Evolutionary conservation across 208 protist species (phyloP), one percentile per base, ranked within the genome.

Genomic region (Naegleria fowleri): DNA sequence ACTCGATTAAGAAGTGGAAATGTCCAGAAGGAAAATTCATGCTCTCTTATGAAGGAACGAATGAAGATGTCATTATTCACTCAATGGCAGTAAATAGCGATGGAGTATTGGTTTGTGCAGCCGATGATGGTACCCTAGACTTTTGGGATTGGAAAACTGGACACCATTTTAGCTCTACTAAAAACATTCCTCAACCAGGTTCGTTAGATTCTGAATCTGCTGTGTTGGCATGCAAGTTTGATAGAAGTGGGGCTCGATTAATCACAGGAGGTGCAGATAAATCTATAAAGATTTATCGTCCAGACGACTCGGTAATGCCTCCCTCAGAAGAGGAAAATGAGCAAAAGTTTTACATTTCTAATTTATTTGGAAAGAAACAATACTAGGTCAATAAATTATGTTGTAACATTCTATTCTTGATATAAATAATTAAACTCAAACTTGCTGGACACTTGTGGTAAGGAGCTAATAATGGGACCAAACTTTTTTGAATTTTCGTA

Each of bases 71-170:
- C 19, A 97, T 98, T 51, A 52, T 98, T 33, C 97, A 98, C 87
- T 58, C 91, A 0, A 43, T 98, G 40, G 93, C 95, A 11, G 29
- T 98, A 76, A 98, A 97, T 93, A 90, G 95, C 84, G 97, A 99
- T 92, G 95, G 98, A 51, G 95, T 99, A 9, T 92, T 99, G 3
- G 97, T 99, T 0, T 97, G 97, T 51, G 98, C 97, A n/a, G 96
- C 96, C 59, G 96, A 98, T 92, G 40, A 86, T 86, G 96, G 96
- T 25, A 92, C 94, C n/a, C 22, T 98, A 15, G 93, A 95, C 43
- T 97, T 99, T 41, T 99, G 98, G 93, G 99, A 99, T 94, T 99
- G 98, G 97, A 96, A 96, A n/a, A 96, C 95, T 6, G 98, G 97
- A 43, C 93, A 97, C 90, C 93, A 93, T 90, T 98, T 98, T 93